Percentiles rank a stretch among this genome's conserved stretches.
phyloP scores from a whole-genome alignment of 352 stramenopile species.

The Globisporangium paddicum region DNA sequence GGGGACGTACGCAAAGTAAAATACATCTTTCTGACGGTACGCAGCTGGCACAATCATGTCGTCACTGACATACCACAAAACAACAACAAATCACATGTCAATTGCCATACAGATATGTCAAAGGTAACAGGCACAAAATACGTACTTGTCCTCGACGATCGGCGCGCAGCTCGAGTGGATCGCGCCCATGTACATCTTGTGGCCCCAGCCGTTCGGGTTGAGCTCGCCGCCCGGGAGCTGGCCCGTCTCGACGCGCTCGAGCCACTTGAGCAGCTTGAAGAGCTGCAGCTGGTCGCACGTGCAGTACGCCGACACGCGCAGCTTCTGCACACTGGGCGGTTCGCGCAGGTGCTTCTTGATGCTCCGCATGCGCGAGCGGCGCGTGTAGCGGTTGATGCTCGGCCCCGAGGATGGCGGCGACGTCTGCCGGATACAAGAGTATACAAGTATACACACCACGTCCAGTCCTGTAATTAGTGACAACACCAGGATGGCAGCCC shows the following conservation, averaged over 20 bases:
- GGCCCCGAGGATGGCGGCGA: slow-evolving; percentile 28
- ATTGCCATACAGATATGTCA: not conserved
- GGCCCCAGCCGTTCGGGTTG: slow-evolving; percentile 69
- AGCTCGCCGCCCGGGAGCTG: slow-evolving; percentile 73
- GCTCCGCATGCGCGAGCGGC: slow-evolving; percentile 75
- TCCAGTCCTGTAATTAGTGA: not conserved
- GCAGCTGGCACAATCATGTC: slow-evolving; percentile 34
- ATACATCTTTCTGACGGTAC: slow-evolving; percentile 78
- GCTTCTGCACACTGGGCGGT: slow-evolving; percentile 64
- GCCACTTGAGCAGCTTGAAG: slow-evolving; percentile 87
- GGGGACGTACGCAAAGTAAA: slow-evolving; percentile 73
- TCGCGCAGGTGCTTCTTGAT: slow-evolving; percentile 81
- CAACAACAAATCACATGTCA: not conserved
- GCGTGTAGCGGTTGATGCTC: slow-evolving; percentile 68
- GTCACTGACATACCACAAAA: slow-evolving; percentile 7
- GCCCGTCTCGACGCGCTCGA: slow-evolving; percentile 72
- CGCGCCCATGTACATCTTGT: slow-evolving; percentile 87
- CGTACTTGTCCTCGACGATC: slow-evolving; percentile 33
- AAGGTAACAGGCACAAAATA: not conserved
- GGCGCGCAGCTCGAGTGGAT: slow-evolving; percentile 74
- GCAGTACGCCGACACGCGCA: slow-evolving; percentile 82
- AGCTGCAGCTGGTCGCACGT: slow-evolving; percentile 79
- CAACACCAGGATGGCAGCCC: not conserved
- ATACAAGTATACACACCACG: not conserved
- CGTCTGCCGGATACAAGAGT: slow-evolving; percentile 7